Base-by-base conservation (phyloP, 2,329 filamentous ascomycete species). In the Didymella lethalis region DNA sequence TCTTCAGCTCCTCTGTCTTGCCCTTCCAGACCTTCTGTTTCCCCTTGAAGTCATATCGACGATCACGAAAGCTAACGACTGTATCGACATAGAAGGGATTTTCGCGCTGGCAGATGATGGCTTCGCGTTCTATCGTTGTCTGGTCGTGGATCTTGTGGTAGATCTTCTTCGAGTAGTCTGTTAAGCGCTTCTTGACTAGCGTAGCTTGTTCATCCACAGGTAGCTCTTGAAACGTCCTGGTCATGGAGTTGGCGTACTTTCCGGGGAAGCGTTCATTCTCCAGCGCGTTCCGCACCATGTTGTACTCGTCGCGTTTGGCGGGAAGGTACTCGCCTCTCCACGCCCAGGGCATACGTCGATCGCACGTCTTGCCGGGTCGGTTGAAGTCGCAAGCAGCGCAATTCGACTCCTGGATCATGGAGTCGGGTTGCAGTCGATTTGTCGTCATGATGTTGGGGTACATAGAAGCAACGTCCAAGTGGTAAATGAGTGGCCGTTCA, bases 391-490 rank as follows among this genome's bases (percentile, higher is more conserved):
- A 99, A 11, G 95, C 93, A 2, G 95, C 95, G 71, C 96, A 99
- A 70, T 97, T 92, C 0, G 93, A 92, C 75, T 99, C 96, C 47
- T 94, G 84, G 53, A 99, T 96, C 93, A 99, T 96, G n/a, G 95
- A 98, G 77, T 99, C 95, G 0, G 95, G 95, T 69, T 99, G 95
- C 46, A 99, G 79, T 76, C 95, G 90, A 77, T 99, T 99, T 1
- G 95, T 99, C 2, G 96, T 99, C 96, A 99, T 99, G 76, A 99
- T 99, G 78, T 99, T 99, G 10, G 95, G 95, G 75, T 99, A 99
- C 95, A 99, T 99, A 59, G 95, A 97, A 18, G 95, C 95, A 58
- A 99, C 96, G 74, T 99, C 95, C 80, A 99, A 83, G 83, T 99
- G 95, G 79, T 99, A 99, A 65, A 99, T 99, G 31, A 96, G 85